Evolutionary conservation across 2,329 filamentous ascomycete genomes (phyloP).

Genomic region (Hypoxylon sp.): DNA sequence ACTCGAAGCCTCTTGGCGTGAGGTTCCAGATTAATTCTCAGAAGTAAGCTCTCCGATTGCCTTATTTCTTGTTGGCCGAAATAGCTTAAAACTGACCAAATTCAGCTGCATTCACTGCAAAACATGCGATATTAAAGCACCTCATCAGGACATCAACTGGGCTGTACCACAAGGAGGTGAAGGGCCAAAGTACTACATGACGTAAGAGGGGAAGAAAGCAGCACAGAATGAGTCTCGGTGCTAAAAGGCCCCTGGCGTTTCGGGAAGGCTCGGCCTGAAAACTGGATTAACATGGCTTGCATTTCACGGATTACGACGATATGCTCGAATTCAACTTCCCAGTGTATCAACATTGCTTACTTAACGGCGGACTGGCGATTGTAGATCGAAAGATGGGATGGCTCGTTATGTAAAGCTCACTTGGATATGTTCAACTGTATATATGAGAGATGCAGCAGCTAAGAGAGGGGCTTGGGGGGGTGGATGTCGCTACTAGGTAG

Average conservation of each 20-base stretch:
- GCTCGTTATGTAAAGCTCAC: neutral
- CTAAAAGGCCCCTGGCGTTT: conserved; percentile 16
- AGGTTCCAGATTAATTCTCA: conserved; percentile 98
- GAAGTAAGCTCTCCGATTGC: conserved; percentile 77
- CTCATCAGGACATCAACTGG: conserved; percentile 97
- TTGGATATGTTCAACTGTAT: conserved; percentile 31
- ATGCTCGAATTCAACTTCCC: conserved; percentile 44
- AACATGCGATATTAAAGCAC: conserved; percentile 99
- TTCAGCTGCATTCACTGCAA: conserved; percentile 97
- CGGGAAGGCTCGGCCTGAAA: conserved; percentile 1
- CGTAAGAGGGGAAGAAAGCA: conserved; percentile 54
- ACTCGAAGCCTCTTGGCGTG: conserved; percentile 87
- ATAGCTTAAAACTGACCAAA: conserved; percentile 48
- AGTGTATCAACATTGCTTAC: conserved; percentile 35
- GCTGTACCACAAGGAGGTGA: conserved; percentile 93
- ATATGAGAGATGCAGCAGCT: conserved; percentile 10
- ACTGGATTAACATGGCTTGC: neutral
- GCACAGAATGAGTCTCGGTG: neutral
- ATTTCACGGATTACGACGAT: conserved; percentile 22
- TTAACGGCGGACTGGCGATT: neutral
- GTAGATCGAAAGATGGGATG: neutral
- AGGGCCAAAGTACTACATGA: conserved; percentile 80
- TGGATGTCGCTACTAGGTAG: neutral
- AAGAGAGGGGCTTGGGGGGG: neutral
- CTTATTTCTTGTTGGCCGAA: neutral